Evolutionary conservation across 345 rosid species (phyloP).

Genomic region (Noccaea caerulescens): DNA sequence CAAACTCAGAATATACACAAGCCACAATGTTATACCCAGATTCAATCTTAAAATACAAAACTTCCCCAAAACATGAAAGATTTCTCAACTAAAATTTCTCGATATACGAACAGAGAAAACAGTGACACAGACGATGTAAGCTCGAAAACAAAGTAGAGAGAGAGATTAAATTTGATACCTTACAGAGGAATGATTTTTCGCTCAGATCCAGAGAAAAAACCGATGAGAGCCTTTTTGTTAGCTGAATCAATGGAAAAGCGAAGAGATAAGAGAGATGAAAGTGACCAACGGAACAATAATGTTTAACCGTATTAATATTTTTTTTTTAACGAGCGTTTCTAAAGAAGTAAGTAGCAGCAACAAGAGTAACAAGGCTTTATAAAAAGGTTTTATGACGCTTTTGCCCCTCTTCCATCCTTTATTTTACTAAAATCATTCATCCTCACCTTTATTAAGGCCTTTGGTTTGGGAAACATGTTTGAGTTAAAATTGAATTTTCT

Average conservation of each 20-base stretch:
- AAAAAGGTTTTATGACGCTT: slow-evolving; percentile 37
- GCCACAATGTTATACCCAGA: slow-evolving; percentile 17
- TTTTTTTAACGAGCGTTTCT: not conserved
- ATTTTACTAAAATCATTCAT: slow-evolving; percentile 26
- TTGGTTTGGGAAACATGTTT: too few species aligned
- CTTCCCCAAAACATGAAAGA: not conserved
- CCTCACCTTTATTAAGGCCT: too few species aligned
- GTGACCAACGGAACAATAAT: slow-evolving; percentile 41
- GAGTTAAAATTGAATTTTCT: too few species aligned
- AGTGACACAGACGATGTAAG: not conserved
- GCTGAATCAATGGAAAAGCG: slow-evolving; percentile 36
- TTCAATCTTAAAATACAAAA: not conserved
- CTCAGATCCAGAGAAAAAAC: slow-evolving; percentile 37
- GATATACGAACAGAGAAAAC: slow-evolving; percentile 3
- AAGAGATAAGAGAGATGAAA: slow-evolving; percentile 40
- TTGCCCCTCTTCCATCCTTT: slow-evolving; percentile 20
- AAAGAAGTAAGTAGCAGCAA: slow-evolving; percentile 27
- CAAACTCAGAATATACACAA: slow-evolving; percentile 1
- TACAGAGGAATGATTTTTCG: not conserved
- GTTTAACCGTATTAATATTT: not conserved
- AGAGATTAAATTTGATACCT: slow-evolving; percentile 29
- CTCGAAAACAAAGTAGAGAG: not conserved
- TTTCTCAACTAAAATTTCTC: not conserved
- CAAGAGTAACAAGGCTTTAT: slow-evolving; percentile 30
- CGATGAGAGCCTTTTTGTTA: slow-evolving; percentile 4